Conservation (phyloP, 2,329 filamentous ascomycete genomes). For the Epichloe elymi region DNA sequence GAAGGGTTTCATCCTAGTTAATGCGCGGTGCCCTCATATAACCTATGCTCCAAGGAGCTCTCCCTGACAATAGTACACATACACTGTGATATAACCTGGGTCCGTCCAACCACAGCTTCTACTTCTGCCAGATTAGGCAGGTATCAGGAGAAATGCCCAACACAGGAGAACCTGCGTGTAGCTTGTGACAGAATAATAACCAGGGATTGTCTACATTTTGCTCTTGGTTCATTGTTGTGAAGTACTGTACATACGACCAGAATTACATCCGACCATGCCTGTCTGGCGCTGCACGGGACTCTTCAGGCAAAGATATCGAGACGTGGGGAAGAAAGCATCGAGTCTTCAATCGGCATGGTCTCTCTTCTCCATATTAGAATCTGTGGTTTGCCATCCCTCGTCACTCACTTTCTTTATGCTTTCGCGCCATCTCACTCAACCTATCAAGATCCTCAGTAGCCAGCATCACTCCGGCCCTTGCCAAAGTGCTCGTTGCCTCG, state of each 20-base stretch:
- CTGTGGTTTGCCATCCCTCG: background rate
- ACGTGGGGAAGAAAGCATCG: background rate
- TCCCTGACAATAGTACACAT: background rate
- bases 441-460: slow-evolving; percentile 20
- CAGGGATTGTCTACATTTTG: background rate
- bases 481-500: slow-evolving; percentile 13
- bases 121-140: slow-evolving; percentile 2
- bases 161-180: background rate
- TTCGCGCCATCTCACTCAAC: slow-evolving; percentile 16
- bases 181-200: background rate
- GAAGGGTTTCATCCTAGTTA: too few species aligned
- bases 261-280: background rate
- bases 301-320: background rate
- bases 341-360: background rate
- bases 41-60: too few species aligned
- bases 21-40: too few species aligned
- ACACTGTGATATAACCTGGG: too few species aligned
- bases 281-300: background rate
- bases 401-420: background rate
- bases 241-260: background rate
- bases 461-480: slow-evolving; percentile 15
- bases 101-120: slow-evolving; percentile 1
- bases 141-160: slow-evolving; percentile 1
- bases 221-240: background rate
- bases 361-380: background rate